Conservation (phyloP, 495 filamentous ascomycete species). For the Penicillium cinerascens region DNA sequence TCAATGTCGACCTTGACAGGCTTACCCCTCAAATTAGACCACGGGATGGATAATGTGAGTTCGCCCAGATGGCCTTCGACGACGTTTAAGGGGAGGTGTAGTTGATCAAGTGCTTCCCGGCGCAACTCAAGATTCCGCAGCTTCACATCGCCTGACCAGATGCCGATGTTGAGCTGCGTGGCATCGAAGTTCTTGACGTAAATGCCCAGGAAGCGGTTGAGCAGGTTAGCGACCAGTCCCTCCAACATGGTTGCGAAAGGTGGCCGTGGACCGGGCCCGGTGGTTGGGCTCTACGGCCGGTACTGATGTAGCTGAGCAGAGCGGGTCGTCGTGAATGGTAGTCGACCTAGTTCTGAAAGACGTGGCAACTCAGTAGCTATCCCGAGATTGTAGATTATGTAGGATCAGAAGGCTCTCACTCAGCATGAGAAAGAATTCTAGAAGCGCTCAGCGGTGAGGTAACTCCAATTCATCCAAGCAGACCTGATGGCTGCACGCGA, state of each 20-base stretch:
- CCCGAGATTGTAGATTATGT: background rate
- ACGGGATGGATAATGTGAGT: constrained; percentile 88
- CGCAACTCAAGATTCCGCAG: constrained; percentile 87
- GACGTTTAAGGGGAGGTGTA: constrained; percentile 93
- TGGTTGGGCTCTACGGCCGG: constrained; percentile 22
- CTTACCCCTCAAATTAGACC: constrained; percentile 91
- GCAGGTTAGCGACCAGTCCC: constrained; percentile 74
- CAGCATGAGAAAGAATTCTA: constrained; percentile 6
- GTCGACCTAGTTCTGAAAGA: constrained; percentile 8
- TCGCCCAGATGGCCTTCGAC: constrained; percentile 90
- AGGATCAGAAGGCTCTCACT: background rate
- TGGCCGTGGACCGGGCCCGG: constrained; percentile 38
- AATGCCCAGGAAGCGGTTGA: constrained; percentile 98
- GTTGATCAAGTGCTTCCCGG: constrained; percentile 90
- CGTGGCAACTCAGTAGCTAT: constrained; percentile 8
- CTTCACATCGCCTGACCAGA: constrained; percentile 97
- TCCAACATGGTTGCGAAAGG: constrained; percentile 57
- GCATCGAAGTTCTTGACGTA: constrained; percentile 99
- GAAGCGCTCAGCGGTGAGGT: constrained; percentile 18
- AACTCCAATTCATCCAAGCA: constrained; percentile 34
- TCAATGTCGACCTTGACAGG: constrained; percentile 93
- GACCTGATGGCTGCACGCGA: constrained; percentile 28
- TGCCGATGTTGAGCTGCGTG: constrained; percentile 92
- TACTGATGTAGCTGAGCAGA: constrained; percentile 5
- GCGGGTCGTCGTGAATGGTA: constrained; percentile 13